phyloP scores from a whole-genome alignment of 495 filamentous ascomycete genomes.

The Terfezia claveryi region DNA sequence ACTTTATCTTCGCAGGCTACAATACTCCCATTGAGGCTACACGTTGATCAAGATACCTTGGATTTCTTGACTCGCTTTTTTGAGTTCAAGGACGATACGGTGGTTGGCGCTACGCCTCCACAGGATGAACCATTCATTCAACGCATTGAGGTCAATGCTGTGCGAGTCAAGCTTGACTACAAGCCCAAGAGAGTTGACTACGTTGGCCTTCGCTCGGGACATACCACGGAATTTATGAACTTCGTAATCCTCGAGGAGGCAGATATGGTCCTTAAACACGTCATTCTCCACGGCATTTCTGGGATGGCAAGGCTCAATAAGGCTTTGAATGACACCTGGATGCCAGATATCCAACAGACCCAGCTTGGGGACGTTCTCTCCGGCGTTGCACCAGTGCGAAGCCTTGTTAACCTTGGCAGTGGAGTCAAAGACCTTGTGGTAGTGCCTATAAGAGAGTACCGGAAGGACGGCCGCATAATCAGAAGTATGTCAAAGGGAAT shows the following conservation, averaged over 20 bases:
- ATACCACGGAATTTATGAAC: conserved; percentile 98
- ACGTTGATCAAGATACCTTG: conserved; percentile 93
- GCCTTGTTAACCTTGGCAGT: conserved; percentile 70
- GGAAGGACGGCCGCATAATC: conserved; percentile 79
- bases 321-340: conserved; percentile 89
- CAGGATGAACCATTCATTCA: conserved; percentile 75
- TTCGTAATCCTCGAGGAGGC: conserved; percentile 81
- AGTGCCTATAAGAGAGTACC: conserved; percentile 77
- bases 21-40: conserved; percentile 67
- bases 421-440: conserved; percentile 71
- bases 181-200: conserved; percentile 97
- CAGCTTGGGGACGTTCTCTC: conserved; percentile 79
- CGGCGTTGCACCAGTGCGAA: conserved; percentile 72
- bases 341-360: conserved; percentile 73
- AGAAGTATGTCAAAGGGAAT: conserved; percentile 82
- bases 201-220: conserved; percentile 81
- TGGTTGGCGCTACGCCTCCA: conserved; percentile 27
- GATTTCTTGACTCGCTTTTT: conserved; percentile 97
- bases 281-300: conserved; percentile 75
- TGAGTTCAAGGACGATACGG: conserved; percentile 71
- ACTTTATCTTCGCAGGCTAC: conserved; percentile 30
- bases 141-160: conserved; percentile 61
- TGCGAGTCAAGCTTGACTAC: conserved; percentile 76
- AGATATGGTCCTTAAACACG: conserved; percentile 66
- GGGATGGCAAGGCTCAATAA: conserved; percentile 76